Base-by-base conservation (phyloP, 2,329 filamentous ascomycete species). In the Trichoderma polysporum region DNA sequence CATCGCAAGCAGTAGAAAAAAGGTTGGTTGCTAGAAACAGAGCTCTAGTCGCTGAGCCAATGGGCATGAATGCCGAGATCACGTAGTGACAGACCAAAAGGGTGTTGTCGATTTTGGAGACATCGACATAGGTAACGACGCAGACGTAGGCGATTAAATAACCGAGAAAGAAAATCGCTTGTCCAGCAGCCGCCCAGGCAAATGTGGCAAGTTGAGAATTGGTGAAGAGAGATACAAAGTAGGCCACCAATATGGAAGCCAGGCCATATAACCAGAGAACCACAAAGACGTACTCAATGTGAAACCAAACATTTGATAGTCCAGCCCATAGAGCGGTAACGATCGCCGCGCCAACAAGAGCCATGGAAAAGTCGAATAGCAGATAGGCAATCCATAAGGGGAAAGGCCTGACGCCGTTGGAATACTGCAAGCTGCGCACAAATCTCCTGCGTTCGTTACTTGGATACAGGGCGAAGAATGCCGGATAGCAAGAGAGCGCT, bases 311-410 rank as follows among this genome's bases (percentile, higher is more conserved):
- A 65, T 82, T 76, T 0, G 88, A 89, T 27, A 86, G 78, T 1
- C 84, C 86, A 1, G 85, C 86, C 77, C 93, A 93, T 25, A 97
- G 86, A 29, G 87, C 86, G 25, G 89, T 87, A 9, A 87, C 84
- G 10, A 95, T 73, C 8, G 88, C 88, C 22, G 89, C 88, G 29
- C 88, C 86, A 15, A 76, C 65, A 15, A 96, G 75, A 1, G 93
- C 89, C 66, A 96, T 88, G 50, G 86, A 75, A 70, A 94, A 93
- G 79, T 97, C 94, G 74, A 97, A 97, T 0, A 83, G 74, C 0
- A 91, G 83, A 74, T 97, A 96, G 1, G 94, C 92, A 5, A 92
- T 78, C 94, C 94, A 97, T 1, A 97, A 82, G 0, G 93, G 92
- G 9, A 91, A 82, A 0, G 91, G 90, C 13, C 91, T 85, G 31